phyloP scores from a whole-genome alignment of 805 yeast species.

The Wickerhamomyces rabaulensis region DNA sequence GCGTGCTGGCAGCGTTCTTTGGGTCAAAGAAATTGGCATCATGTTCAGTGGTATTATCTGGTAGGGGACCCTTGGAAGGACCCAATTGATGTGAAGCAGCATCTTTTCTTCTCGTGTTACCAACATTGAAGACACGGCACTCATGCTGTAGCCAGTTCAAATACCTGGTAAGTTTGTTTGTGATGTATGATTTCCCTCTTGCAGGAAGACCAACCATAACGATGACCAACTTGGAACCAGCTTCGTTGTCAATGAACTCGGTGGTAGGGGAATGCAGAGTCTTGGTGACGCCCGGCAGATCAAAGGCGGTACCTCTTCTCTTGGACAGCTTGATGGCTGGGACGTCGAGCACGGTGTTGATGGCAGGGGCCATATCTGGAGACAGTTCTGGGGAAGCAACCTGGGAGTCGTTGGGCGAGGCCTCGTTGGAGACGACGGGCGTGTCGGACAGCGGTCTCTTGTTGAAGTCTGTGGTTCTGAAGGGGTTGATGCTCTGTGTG shows the following conservation, averaged over 20 bases:
- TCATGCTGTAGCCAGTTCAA: slow-evolving; percentile 93
- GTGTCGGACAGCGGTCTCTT: slow-evolving; percentile 73
- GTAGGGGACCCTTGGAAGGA: slow-evolving; percentile 62
- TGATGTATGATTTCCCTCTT: slow-evolving; percentile 88
- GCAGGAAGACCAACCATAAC: slow-evolving; percentile 98
- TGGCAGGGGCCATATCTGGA: slow-evolving; percentile 17
- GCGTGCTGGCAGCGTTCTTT: slow-evolving; percentile 55
- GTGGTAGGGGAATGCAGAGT: slow-evolving; percentile 64
- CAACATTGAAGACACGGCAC: slow-evolving; percentile 89
- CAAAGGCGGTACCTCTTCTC: slow-evolving; percentile 75
- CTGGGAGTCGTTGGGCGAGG: slow-evolving; percentile 42
- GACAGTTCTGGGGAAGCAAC: slow-evolving; percentile 27
- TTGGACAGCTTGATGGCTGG: slow-evolving; percentile 28
- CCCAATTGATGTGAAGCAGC: slow-evolving; percentile 51
- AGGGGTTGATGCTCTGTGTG: neutral
- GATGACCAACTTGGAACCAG: slow-evolving; percentile 79
- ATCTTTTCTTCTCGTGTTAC: slow-evolving; percentile 84
- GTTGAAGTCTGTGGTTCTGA: slow-evolving; percentile 40
- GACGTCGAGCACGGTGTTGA: neutral
- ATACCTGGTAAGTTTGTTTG: slow-evolving; percentile 85
- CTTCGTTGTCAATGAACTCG: slow-evolving; percentile 39
- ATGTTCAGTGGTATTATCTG: slow-evolving; percentile 46
- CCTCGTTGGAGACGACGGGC: slow-evolving; percentile 53
- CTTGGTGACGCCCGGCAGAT: slow-evolving; percentile 87
- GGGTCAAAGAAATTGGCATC: slow-evolving; percentile 86